Evolutionary conservation across 768 basidiomycete species (phyloP).

Genomic region (Trametes cingulata): DNA sequence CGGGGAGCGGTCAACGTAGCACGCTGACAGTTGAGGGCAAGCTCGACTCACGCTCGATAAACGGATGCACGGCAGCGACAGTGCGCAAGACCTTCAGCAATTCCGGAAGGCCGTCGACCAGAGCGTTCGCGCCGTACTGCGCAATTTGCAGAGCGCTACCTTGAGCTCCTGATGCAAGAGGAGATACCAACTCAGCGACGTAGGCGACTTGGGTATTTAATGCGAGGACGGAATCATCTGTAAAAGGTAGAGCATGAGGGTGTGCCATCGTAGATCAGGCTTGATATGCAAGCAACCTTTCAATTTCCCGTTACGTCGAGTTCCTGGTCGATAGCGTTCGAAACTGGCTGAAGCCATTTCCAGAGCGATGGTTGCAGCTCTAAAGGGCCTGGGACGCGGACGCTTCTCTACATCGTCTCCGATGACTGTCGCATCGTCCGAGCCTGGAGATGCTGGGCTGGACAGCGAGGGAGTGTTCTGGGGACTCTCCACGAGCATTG

Average conservation of each 20-base stretch:
- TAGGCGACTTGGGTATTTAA: background rate
- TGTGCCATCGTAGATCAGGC: too few relatives aligned
- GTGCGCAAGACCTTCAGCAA: conserved; percentile 31
- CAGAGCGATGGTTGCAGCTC: background rate
- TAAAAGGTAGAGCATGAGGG: background rate
- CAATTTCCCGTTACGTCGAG: background rate
- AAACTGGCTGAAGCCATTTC: background rate
- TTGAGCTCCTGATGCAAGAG: conserved; percentile 2
- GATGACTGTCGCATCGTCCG: background rate
- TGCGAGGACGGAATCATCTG: conserved; percentile 5
- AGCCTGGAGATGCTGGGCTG: background rate
- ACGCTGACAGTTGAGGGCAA: background rate
- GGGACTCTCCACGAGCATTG: too few relatives aligned
- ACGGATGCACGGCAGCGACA: conserved; percentile 31
- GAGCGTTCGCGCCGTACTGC: conserved; percentile 14
- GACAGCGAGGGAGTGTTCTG: too few relatives aligned
- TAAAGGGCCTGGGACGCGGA: background rate
- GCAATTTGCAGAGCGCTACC: conserved; percentile 4
- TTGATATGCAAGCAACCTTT: background rate
- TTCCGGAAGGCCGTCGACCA: conserved; percentile 28
- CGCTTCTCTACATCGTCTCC: background rate
- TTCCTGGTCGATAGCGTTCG: background rate
- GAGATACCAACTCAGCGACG: conserved; percentile 9
- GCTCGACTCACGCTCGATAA: conserved; percentile 27
- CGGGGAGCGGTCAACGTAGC: conserved; percentile 1